These are phyloP conservation scores for Mediolabrus comicus DNA, from an alignment of 108 stramenopile genomes.

Conservation along the genomic window DNA sequence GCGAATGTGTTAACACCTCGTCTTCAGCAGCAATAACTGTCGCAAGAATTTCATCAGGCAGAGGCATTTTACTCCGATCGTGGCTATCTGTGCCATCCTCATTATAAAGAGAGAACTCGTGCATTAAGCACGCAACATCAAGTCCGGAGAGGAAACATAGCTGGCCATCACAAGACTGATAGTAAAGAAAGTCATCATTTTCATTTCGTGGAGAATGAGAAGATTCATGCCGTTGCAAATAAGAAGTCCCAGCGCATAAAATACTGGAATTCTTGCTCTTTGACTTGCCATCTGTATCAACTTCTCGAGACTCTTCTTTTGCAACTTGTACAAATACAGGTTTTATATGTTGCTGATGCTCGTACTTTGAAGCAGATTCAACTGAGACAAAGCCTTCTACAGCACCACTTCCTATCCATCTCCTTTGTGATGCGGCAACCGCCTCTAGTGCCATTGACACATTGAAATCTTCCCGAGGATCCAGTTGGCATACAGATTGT, in stretches of 20 bases:
- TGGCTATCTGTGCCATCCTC: background rate
- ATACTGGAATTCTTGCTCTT: background rate
- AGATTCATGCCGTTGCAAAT: background rate
- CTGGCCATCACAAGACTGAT: conserved; percentile 81
- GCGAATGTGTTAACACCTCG: conserved; percentile 52
- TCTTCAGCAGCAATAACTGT: conserved; percentile 61
- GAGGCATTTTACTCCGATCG: conserved; percentile 25
- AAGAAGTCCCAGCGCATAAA: conserved; percentile 22
- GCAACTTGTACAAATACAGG: background rate
- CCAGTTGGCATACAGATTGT: conserved; percentile 18
- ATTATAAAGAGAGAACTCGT: conserved; percentile 56
- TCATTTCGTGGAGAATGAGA: conserved; percentile 20
- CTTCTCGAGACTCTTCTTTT: background rate
- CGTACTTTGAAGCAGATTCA: conserved; percentile 15
- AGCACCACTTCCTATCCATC: conserved; percentile 23
- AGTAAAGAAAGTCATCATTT: conserved; percentile 51
- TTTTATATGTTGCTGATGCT: background rate
- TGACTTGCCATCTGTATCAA: background rate
- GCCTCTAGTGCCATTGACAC: conserved; percentile 27
- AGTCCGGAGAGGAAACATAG: conserved; percentile 70
- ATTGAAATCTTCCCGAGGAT: conserved; percentile 24
- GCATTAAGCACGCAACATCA: conserved; percentile 66
- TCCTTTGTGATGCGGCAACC: conserved; percentile 24
- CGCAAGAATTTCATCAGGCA: conserved; percentile 72
- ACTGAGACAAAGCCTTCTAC: conserved; percentile 31